A percentile compares a stretch with the other conserved stretches of the same genome.
These are phyloP conservation scores for Raddia distichophylla DNA, from an alignment of 176 grass and related monocot genomes.

Conservation along the genomic window DNA sequence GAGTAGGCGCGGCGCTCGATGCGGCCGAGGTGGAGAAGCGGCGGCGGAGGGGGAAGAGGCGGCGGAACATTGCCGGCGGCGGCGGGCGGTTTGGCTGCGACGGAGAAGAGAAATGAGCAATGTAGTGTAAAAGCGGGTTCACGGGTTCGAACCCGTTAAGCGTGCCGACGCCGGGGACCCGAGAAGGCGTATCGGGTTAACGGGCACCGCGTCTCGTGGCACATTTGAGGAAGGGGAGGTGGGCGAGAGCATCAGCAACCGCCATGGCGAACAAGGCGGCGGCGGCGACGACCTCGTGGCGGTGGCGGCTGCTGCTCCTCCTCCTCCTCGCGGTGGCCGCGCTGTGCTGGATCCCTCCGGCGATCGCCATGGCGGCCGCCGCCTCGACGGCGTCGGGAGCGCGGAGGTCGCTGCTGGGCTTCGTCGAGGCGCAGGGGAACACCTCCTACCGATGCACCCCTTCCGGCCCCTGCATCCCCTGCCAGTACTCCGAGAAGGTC, in stretches of 20 bases:
- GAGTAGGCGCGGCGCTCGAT: conserved; percentile 11
- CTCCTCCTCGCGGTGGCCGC: conserved; percentile 47
- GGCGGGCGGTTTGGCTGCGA: conserved; percentile 38
- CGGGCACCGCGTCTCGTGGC: too few species aligned
- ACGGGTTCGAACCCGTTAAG: neutral
- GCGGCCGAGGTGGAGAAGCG: conserved; percentile 50
- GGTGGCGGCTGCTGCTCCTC: conserved; percentile 41
- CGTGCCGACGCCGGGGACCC: neutral
- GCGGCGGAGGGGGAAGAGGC: conserved; percentile 31
- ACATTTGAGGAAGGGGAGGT: too few species aligned
- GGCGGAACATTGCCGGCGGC: conserved; percentile 54
- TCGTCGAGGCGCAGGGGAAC: conserved; percentile 80
- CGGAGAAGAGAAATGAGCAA: neutral
- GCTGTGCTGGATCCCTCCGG: conserved; percentile 58
- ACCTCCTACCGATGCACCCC: conserved; percentile 71
- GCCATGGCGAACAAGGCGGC: conserved; percentile 54
- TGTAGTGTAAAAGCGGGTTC: neutral
- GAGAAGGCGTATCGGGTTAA: conserved; percentile 5
- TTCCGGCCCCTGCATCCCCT: conserved; percentile 76
- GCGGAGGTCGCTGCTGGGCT: conserved; percentile 69
- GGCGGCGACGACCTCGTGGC: conserved; percentile 57
- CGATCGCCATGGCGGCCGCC: conserved; percentile 50
- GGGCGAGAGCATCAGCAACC: neutral
- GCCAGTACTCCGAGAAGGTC: conserved; percentile 94
- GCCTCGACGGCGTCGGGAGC: conserved; percentile 37